Evolutionary conservation across 768 basidiomycete genomes (phyloP).

Genomic region (Lactifluus volemus): DNA sequence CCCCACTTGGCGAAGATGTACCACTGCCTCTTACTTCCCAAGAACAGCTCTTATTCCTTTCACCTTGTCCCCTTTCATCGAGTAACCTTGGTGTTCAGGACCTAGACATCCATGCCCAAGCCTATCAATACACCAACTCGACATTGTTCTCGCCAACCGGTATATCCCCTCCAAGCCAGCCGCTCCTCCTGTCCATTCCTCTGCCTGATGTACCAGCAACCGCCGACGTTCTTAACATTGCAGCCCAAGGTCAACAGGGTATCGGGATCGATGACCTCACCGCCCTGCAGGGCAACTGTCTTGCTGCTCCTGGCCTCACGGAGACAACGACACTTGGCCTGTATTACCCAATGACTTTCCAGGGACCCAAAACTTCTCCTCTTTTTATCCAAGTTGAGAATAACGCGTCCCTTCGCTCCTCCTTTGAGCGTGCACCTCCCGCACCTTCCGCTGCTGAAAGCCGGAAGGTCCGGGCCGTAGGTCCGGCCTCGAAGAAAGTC

Average conservation of each 20-base stretch:
- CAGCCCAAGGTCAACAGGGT: not conserved
- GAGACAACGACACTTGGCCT: slow-evolving; percentile 5
- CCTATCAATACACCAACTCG: not conserved
- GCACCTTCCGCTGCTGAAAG: not conserved
- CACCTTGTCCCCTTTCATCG: not conserved
- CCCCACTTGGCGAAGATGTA: not conserved
- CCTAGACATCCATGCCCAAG: not conserved
- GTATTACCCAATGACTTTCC: not conserved
- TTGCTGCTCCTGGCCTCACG: not conserved
- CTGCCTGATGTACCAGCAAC: not conserved
- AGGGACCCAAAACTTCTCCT: too few species aligned
- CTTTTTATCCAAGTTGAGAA: not conserved
- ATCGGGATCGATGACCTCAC: not conserved
- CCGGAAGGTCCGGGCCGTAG: not conserved
- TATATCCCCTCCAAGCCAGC: not conserved
- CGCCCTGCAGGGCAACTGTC: not conserved
- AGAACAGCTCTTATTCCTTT: not conserved
- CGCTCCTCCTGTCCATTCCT: not conserved
- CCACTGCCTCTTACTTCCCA: not conserved
- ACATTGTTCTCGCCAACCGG: not conserved
- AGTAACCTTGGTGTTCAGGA: not conserved
- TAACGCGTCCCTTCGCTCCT: not conserved
- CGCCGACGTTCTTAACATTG: not conserved
- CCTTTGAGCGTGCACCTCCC: not conserved
- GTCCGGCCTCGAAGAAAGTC: not conserved